A percentile compares a stretch with the other conserved stretches of the same genome.
Evolutionary conservation across 768 basidiomycete genomes (phyloP).

Genomic region (Lentinula raphanica): DNA sequence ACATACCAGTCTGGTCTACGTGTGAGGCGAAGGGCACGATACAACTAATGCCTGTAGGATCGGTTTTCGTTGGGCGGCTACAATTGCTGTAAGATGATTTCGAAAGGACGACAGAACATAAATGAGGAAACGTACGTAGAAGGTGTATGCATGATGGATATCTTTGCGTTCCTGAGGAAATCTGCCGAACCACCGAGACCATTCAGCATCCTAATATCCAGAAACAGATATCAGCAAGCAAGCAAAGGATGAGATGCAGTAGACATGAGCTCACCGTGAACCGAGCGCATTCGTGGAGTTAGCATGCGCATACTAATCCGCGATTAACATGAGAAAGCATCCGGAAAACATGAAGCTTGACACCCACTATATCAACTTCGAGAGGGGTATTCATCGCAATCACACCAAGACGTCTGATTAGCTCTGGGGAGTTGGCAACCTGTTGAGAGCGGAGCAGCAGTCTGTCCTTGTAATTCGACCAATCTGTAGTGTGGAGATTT

Average conservation of each 20-base stretch:
- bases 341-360: neutral
- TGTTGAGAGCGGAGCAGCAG: constrained; percentile 45
- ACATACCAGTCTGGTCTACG: constrained; percentile 42
- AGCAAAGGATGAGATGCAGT: too few species aligned
- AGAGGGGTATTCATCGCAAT: constrained; percentile 50
- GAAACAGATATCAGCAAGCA: neutral
- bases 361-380: constrained; percentile 42
- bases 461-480: constrained; percentile 40
- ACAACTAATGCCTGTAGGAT: constrained; percentile 45
- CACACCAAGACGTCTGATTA: constrained; percentile 41
- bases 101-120: too few species aligned
- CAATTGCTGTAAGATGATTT: neutral
- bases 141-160: constrained; percentile 48
- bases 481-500: constrained; percentile 25
- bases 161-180: constrained; percentile 43
- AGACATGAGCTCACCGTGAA: constrained; percentile 21
- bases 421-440: constrained; percentile 45
- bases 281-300: constrained; percentile 49
- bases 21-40: constrained; percentile 45
- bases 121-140: constrained; percentile 25
- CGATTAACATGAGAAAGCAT: neutral
- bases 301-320: constrained; percentile 38
- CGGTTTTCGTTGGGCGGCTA: constrained; percentile 40
- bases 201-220: constrained; percentile 35
- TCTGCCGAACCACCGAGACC: constrained; percentile 45